phyloP scores from a whole-genome alignment of 2,329 filamentous ascomycete genomes.

The Ophiostoma pallidulum region DNA sequence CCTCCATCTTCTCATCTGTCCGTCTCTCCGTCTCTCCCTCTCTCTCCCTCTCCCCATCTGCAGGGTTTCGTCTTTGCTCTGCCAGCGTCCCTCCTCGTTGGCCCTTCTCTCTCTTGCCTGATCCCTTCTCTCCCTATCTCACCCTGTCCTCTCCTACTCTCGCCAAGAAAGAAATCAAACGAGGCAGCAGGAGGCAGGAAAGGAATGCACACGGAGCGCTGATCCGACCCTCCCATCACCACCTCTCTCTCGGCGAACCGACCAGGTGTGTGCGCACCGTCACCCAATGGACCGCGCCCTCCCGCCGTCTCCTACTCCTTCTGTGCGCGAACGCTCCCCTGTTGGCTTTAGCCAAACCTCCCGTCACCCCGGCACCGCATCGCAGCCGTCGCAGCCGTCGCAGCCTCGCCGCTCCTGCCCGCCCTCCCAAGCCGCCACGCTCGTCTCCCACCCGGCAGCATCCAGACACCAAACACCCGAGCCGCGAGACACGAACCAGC shows the following conservation, averaged over 20 bases:
- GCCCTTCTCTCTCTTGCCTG: background rate
- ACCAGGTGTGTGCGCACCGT: background rate
- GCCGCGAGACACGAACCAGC: conserved; percentile 22
- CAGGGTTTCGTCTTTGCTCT: background rate
- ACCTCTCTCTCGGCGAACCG: background rate
- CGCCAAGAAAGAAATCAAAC: too few relatives aligned
- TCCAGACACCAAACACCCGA: conserved; percentile 31
- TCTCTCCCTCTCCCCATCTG: background rate
- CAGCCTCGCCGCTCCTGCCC: conserved; percentile 22
- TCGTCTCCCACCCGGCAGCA: conserved; percentile 27
- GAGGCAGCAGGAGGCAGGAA: too few relatives aligned
- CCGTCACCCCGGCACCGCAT: conserved; percentile 32
- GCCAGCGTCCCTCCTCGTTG: background rate
- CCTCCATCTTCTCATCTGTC: too few relatives aligned
- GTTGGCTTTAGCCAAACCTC: conserved; percentile 34
- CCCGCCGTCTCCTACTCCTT: conserved; percentile 38
- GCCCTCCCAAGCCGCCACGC: conserved; percentile 22
- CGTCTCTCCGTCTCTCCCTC: background rate
- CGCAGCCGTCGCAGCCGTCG: conserved; percentile 21
- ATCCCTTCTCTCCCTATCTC: too few relatives aligned
- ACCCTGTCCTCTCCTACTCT: too few relatives aligned
- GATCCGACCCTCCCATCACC: too few relatives aligned
- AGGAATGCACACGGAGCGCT: too few relatives aligned
- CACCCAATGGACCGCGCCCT: conserved; percentile 29
- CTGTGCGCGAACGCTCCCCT: conserved; percentile 29